Percentiles rank a stretch among this genome's conserved stretches.
Evolutionary conservation across 2,329 filamentous ascomycete species (phyloP).

Genomic region (Penicillium nordicum): DNA sequence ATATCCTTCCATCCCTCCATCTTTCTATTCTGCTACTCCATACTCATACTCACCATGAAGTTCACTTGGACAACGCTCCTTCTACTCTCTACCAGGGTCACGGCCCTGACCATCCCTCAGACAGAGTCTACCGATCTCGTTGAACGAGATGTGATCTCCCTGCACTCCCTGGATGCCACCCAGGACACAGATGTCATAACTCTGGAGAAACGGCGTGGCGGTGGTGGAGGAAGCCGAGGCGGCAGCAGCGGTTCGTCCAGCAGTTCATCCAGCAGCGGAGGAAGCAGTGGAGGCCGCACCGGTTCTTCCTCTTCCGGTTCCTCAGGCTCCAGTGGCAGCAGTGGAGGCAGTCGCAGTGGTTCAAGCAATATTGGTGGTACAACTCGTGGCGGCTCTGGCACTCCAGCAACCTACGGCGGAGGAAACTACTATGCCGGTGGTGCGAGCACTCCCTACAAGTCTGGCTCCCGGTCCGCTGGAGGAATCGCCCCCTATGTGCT

Average conservation of each 20-base stretch:
- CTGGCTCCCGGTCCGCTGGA: conserved; percentile 45
- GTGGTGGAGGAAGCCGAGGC: conserved; percentile 42
- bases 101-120: conserved; percentile 28
- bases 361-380: conserved; percentile 31
- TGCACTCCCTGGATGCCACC: conserved; percentile 1
- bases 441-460: conserved; percentile 48
- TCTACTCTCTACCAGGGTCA: conserved; percentile 29
- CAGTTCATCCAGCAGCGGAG: conserved; percentile 26
- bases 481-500: conserved; percentile 52
- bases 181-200: conserved; percentile 19
- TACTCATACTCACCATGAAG: conserved; percentile 29
- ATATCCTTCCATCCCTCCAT: not conserved
- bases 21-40: not conserved
- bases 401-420: conserved; percentile 47
- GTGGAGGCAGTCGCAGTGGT: conserved; percentile 22
- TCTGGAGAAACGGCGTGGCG: conserved; percentile 50
- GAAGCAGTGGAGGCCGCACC: conserved; percentile 27
- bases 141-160: conserved; percentile 11
- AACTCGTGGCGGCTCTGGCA: conserved; percentile 19
- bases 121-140: conserved; percentile 19
- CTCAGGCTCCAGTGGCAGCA: conserved; percentile 12
- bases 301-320: conserved; percentile 16
- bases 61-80: conserved; percentile 27
- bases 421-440: conserved; percentile 57
- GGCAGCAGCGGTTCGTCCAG: conserved; percentile 27